Evolutionary conservation across 352 stramenopile species (phyloP).

Genomic region (Phytophthora syringae): DNA sequence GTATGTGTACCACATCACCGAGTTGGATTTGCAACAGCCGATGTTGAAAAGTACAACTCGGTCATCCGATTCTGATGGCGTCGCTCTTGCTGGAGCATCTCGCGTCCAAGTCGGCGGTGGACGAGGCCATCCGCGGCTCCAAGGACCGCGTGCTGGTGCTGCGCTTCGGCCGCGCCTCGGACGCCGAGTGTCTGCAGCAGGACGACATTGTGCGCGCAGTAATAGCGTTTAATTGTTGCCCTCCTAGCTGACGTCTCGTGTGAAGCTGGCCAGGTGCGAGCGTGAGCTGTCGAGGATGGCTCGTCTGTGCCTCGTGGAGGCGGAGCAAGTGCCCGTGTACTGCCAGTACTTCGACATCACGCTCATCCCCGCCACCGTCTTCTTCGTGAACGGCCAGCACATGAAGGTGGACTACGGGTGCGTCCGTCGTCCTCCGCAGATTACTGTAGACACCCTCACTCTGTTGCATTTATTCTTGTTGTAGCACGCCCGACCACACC

Average conservation of each 20-base stretch:
- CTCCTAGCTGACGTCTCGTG: background rate
- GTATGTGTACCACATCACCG: no score
- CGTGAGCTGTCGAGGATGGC: slow-evolving; percentile 84
- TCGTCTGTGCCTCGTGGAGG: slow-evolving; percentile 75
- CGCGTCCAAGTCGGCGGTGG: slow-evolving; percentile 64
- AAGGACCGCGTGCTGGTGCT: slow-evolving; percentile 87
- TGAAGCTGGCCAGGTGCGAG: slow-evolving; percentile 77
- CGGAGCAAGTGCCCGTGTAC: slow-evolving; percentile 77
- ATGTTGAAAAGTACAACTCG: no score
- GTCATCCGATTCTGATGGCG: no score
- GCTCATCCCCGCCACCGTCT: slow-evolving; percentile 86
- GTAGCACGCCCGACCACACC: slow-evolving; percentile 84
- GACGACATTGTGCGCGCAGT: slow-evolving; percentile 77
- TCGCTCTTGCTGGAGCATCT: slow-evolving; percentile 79
- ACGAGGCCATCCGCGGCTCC: slow-evolving; percentile 79
- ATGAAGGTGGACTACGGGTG: slow-evolving; percentile 92
- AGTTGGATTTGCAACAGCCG: no score
- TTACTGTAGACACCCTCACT: background rate
- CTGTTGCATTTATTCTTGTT: background rate
- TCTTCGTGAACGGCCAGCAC: slow-evolving; percentile 90
- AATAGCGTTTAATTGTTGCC: background rate
- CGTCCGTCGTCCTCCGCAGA: slow-evolving; percentile 7
- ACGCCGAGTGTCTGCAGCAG: slow-evolving; percentile 82
- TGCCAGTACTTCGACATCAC: slow-evolving; percentile 91
- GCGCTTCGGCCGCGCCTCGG: slow-evolving; percentile 72